Percentiles rank a stretch among this genome's conserved stretches.
Conservation (phyloP, 2,329 filamentous ascomycete species). For the Fusarium falciforme region DNA sequence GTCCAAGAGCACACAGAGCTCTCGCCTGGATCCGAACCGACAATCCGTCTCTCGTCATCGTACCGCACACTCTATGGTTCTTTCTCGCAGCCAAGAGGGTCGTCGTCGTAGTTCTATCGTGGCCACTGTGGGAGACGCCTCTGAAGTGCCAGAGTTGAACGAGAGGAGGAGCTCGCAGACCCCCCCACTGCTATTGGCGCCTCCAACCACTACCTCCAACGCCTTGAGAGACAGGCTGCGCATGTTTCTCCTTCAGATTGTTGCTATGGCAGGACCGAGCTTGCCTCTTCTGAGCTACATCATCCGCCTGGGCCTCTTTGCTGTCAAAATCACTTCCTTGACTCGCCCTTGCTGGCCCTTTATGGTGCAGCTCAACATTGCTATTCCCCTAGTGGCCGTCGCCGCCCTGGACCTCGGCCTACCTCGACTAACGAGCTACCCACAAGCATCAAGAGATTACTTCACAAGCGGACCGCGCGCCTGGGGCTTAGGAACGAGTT, state of each 20-base stretch:
- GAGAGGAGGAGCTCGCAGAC: slow-evolving; percentile 34
- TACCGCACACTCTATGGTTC: slow-evolving; percentile 49
- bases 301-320: slow-evolving; percentile 70
- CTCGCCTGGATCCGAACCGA: slow-evolving; percentile 21
- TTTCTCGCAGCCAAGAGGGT: slow-evolving; percentile 56
- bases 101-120: slow-evolving; percentile 36
- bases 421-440: slow-evolving; percentile 38
- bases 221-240: slow-evolving; percentile 49
- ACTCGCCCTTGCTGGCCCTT: slow-evolving; percentile 78
- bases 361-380: slow-evolving; percentile 71
- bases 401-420: slow-evolving; percentile 74
- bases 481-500: slow-evolving; percentile 47
- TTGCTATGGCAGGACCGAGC: slow-evolving; percentile 40
- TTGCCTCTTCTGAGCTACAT: slow-evolving; percentile 48
- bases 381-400: slow-evolving; percentile 74
- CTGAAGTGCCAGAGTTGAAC: slow-evolving; percentile 26
- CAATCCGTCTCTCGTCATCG: slow-evolving; percentile 33
- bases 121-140: slow-evolving; percentile 21
- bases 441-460: slow-evolving; percentile 22
- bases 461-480: slow-evolving; percentile 31
- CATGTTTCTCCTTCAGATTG: slow-evolving; percentile 50
- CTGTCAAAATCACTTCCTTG: slow-evolving; percentile 75
- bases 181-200: slow-evolving; percentile 62
- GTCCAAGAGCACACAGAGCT: slow-evolving; percentile 8
- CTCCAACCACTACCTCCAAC: slow-evolving; percentile 53